Evolutionary conservation across 2,329 filamentous ascomycete genomes (phyloP), one percentile per base, ranked within the genome.

Genomic region (Aspergillus fischeri): DNA sequence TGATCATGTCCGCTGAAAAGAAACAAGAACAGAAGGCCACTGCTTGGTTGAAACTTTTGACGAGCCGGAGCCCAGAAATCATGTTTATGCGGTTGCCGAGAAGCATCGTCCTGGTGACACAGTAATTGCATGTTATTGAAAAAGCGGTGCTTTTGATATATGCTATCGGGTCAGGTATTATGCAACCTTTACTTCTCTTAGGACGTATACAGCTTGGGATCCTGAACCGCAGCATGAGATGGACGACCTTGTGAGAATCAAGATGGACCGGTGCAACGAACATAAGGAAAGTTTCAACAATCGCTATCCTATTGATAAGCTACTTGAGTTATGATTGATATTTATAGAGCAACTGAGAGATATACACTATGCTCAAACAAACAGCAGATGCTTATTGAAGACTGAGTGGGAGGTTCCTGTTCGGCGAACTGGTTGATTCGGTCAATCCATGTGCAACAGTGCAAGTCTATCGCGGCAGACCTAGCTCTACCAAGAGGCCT

Each of bases 111-210:
- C 49, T 20, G 49, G 49, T 1, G n/a, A 51, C 21, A 9, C 17
- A 29, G 10, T 51, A 8, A 4, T 28, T 6, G 49, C 49, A 28
- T 51, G 49, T 17, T 28, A 14, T 2, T 51, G 28, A 28, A 35
- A 24, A 8, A 51, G 28, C 10, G 28, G 49, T 20, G 27, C 42
- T 24, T 45, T 14, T 8, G 24, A 45, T 45, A 44, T 44, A n/a
- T 45, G 42, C 28, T 51, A 51, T 14, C 49, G 27, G 17, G 27
- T 32, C n/a, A 35, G 49, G 25, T 63, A 63, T 45, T 65, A 63
- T 56, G 67, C 66, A 1, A 6, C 55, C 7, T 59, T 63, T 44
- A 61, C 50, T 2, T 63, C 62, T 10, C 45, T 67, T 45, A 65
- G 8, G 65, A 66, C 25, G 65, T 20, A 21, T 64, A 32, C 24